Evolutionary conservation across 2,329 filamentous ascomycete species (phyloP), one percentile per base, ranked within the genome.

Genomic region (Colletotrichum coccodes): DNA sequence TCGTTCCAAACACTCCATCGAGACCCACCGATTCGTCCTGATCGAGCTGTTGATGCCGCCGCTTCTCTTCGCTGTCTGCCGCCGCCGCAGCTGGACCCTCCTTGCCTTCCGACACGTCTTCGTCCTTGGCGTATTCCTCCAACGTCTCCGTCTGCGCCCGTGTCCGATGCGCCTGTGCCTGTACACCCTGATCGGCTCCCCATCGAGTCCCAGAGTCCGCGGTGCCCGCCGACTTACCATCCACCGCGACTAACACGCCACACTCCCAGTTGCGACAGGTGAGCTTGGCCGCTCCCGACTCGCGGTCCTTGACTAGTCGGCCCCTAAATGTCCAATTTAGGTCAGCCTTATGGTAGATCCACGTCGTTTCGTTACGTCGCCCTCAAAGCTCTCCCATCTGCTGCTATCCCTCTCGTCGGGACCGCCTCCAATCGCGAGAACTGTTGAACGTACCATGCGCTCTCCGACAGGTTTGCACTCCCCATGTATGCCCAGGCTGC

Each of bases 261-360:
- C 94, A 97, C 81, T 98, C 96, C 95, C 95, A 98, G 78, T 98
- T 99, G 62, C 93, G 90, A 79, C 92, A 94, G 71, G 88, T 94
- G 71, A 98, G 85, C 78, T 94, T 97, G 14, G 90, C 88, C 70
- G 87, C 80, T 70, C 91, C 91, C 3, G 89, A 91, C 8, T 78
- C 80, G 72, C 87, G 89, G 74, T 97, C 91, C 75, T 90, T 90
- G 61, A 91, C 88, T 34, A 97, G 80, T 53, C 90, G 90, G 26
- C 95, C 96, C 95, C 92, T 94, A 72, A 34, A 54, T 26, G 42
- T 28, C 38, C 63, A 63, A 63, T 53, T 58, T 58, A 52, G 38
- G 64, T 70, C 64, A 70, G 67, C 67, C 67, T 57, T 68, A 61
- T 49, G 63, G 40, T 63, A 53, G 67, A 68, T 60, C 61, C 61